These are phyloP conservation scores for Caryopteris hybrid DNA, from an alignment of 305 asterid species.

Conservation along the genomic window DNA sequence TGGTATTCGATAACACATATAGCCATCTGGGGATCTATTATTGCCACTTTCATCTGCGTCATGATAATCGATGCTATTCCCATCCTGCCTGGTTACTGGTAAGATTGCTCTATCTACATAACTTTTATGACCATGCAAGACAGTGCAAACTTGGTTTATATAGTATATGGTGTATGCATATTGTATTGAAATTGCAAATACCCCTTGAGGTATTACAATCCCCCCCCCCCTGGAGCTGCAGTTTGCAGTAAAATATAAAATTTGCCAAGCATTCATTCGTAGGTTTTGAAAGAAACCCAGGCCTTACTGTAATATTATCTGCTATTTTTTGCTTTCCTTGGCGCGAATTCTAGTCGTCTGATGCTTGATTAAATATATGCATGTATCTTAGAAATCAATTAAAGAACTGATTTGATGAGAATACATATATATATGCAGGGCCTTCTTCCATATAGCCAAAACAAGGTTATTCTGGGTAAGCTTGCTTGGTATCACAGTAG, in stretches of 20 bases:
- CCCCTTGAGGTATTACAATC: too few species aligned
- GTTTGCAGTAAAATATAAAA: too few species aligned
- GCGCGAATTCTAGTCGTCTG: too few species aligned
- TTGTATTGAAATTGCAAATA: too few species aligned
- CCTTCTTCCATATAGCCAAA: constrained; percentile 60
- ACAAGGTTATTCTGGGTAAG: constrained; percentile 70
- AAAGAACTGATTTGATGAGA: constrained; percentile 11
- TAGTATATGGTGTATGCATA: too few species aligned
- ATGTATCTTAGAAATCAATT: not conserved
- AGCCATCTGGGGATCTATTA: constrained; percentile 84
- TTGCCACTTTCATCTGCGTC: constrained; percentile 79
- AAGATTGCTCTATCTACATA: constrained; percentile 21
- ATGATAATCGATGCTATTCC: constrained; percentile 66
- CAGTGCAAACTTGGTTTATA: too few species aligned
- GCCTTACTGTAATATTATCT: too few species aligned
- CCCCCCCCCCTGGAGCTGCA: too few species aligned
- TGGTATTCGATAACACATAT: constrained; percentile 92
- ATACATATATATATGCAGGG: constrained; percentile 50
- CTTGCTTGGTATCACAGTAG: constrained; percentile 56
- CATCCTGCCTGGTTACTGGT: constrained; percentile 86
- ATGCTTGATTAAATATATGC: too few species aligned
- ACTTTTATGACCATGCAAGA: not conserved
- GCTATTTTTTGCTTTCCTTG: too few species aligned
- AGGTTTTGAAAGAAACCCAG: too few species aligned
- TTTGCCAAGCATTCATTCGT: too few species aligned